Evolutionary conservation across 345 rosid genomes (phyloP), one percentile per base, ranked within the genome.

Genomic region (Geranium brycei): DNA sequence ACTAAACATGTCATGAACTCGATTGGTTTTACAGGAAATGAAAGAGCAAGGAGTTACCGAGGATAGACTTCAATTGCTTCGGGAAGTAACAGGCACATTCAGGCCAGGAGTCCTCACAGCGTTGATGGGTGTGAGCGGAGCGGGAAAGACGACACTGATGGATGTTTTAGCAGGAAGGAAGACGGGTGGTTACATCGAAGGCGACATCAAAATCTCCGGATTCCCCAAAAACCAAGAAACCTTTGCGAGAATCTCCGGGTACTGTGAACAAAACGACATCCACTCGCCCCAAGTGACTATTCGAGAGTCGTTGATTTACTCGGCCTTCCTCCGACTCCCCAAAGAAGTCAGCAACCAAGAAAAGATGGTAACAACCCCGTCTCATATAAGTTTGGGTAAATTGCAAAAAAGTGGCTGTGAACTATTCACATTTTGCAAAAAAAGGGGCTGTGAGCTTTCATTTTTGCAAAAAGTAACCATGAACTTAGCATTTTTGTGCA

Each of bases 61-160:
- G 69, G 83, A 86, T 71, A 89, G 60, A 81, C 78, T 92, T 15
- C 96, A 86, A 58, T 81, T 89, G 1, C 88, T 92, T 32, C 71
- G 76, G 62, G 89, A 75, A 71, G 91, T 86, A 63, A 89, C 96
- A 7, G 81, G 98, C 17, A 85, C 85, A 60, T 92, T 92, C 76
- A 84, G 92, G 75, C 98, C 98, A 16, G 95, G 96, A 68, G 83
- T 92, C 17, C 81, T 92, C 62, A 86, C 96, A 18, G 98, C 98
- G 64, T 66, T 92, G 53, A 92, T 92, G 96, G 98, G 98, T 65
- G 95, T 89, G 19, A 87, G 98, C 70, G 96, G 98, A 71, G 98
- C 98, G 14, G 98, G 98, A 67, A 92, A 92, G 84, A 92, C 96
- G 0, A 89, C 96, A 5, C 66, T 92, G 78, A 89, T 92, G 98